Evolutionary conservation across 352 stramenopile species (phyloP).

Genomic region (Hyaloperonospora brassicae): DNA sequence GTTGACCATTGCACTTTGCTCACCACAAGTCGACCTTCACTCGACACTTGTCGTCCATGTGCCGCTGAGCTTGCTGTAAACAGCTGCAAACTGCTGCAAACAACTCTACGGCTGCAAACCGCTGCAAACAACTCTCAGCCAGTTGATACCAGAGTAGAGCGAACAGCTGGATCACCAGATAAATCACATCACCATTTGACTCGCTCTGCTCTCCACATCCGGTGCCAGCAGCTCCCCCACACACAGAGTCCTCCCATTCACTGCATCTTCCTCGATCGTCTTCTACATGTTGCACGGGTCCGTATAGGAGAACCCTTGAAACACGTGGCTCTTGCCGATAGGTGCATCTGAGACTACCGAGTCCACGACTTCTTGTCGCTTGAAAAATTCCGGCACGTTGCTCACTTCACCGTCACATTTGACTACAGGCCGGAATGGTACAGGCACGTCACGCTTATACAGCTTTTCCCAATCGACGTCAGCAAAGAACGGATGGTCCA

Average conservation of each 20-base stretch:
- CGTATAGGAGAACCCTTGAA: constrained; percentile 73
- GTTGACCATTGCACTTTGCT: too few species aligned
- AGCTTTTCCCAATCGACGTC: constrained; percentile 72
- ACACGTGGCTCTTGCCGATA: constrained; percentile 62
- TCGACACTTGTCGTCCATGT: too few species aligned
- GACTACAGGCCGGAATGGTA: constrained; percentile 62
- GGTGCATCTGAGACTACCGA: constrained; percentile 50
- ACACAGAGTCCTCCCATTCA: constrained; percentile 1
- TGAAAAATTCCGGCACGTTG: constrained; percentile 79
- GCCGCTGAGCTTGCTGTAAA: too few species aligned
- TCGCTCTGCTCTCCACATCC: too few species aligned
- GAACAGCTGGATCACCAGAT: too few species aligned
- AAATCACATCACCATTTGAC: too few species aligned
- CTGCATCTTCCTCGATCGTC: constrained; percentile 2
- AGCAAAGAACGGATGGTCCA: constrained; percentile 80
- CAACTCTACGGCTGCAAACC: too few species aligned
- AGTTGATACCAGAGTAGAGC: too few species aligned
- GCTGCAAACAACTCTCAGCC: too few species aligned
- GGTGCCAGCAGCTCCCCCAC: too few species aligned
- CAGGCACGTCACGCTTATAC: constrained; percentile 58
- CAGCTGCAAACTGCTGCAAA: too few species aligned
- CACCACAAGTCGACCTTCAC: too few species aligned
- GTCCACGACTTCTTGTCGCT: constrained; percentile 69
- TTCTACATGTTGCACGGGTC: constrained; percentile 55
- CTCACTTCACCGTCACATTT: constrained; percentile 65